A percentile compares a stretch with the other conserved stretches of the same genome.
Evolutionary conservation across 2,329 filamentous ascomycete species (phyloP).

Genomic region (Phialophora tarda): DNA sequence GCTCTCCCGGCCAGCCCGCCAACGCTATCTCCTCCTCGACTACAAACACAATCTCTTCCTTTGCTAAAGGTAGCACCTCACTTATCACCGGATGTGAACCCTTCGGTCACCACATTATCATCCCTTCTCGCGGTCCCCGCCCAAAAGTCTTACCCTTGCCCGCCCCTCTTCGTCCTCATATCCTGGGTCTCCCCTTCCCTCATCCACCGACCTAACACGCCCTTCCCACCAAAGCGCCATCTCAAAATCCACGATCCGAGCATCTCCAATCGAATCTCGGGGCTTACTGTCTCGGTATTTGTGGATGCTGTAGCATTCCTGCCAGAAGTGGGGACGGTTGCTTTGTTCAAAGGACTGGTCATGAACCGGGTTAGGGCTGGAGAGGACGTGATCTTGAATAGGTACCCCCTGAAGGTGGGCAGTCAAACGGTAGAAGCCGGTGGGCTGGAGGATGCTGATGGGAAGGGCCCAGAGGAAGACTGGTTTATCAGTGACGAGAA

Average conservation of each 20-base stretch:
- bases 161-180: conserved; percentile 40
- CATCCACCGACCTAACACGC: conserved; percentile 37
- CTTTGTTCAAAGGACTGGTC: conserved; percentile 41
- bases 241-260: conserved; percentile 42
- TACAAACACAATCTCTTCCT: neutral
- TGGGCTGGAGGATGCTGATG: neutral
- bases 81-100: conserved; percentile 19
- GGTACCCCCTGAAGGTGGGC: conserved; percentile 35
- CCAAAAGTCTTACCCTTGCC: conserved; percentile 39
- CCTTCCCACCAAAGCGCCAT: conserved; percentile 43
- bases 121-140: conserved; percentile 34
- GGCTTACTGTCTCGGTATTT: conserved; percentile 42
- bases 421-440: conserved; percentile 13
- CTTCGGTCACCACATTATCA: conserved; percentile 31
- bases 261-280: conserved; percentile 31
- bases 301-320: conserved; percentile 41
- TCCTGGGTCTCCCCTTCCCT: conserved; percentile 40
- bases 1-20: neutral
- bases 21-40: neutral
- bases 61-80: neutral
- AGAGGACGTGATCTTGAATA: conserved; percentile 43
- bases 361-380: conserved; percentile 37
- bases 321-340: conserved; percentile 41
- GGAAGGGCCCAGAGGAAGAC: conserved; percentile 22
- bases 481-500: conserved; percentile 40